These are phyloP conservation scores for Vanderwaltozyma verrucispora DNA, from an alignment of 805 yeast species.

Conservation along the genomic window DNA sequence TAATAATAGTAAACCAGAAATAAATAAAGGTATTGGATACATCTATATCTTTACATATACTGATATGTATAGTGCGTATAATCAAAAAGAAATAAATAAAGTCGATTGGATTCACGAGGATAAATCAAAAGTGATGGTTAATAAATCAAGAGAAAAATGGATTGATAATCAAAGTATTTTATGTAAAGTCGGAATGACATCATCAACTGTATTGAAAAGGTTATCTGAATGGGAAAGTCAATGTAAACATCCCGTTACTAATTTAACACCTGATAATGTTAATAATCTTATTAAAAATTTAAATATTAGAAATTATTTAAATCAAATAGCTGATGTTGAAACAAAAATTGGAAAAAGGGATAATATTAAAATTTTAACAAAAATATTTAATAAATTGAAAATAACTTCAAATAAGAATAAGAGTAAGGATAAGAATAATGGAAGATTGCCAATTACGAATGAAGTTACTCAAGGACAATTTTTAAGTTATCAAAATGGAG, in stretches of 20 bases:
- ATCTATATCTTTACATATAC: constrained; percentile 4
- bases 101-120: constrained; percentile 1
- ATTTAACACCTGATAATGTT: constrained; percentile 20
- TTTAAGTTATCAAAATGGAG: constrained; percentile 15
- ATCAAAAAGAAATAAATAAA: not conserved
- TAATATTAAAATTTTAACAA: too few species aligned
- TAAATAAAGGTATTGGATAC: not conserved
- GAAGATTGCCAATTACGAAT: too few species aligned
- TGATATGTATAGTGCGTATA: constrained; percentile 3
- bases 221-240: constrained; percentile 20
- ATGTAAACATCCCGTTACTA: constrained; percentile 20
- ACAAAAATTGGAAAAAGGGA: not conserved
- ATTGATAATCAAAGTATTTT: constrained; percentile 11
- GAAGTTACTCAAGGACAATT: not conserved
- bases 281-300: not conserved
- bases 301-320: not conserved
- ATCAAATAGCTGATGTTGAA: not conserved
- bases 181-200: constrained; percentile 27
- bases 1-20: not conserved
- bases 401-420: too few species aligned
- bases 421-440: too few species aligned
- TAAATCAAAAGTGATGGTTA: not conserved
- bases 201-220: constrained; percentile 16
- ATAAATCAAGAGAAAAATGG: constrained; percentile 10
- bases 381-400: too few species aligned